A percentile compares a stretch with the other conserved stretches of the same genome.
Conservation (phyloP, 2,329 filamentous ascomycete genomes). For the Trichoderma pleuroti region DNA sequence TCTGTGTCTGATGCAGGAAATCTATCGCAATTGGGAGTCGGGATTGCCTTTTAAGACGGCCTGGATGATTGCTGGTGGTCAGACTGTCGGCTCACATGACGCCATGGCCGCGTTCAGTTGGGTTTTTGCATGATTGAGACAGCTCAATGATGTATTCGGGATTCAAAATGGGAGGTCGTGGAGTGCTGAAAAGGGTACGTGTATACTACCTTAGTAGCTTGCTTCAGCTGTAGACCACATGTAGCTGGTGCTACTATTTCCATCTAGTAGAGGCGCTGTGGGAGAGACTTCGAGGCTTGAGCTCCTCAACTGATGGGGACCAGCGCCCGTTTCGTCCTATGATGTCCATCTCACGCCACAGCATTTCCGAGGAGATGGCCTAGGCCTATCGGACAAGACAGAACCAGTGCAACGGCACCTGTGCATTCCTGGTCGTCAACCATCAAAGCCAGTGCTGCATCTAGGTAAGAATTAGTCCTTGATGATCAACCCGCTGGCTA, state of each 20-base stretch:
- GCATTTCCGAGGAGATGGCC: background rate
- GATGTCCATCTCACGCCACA: background rate
- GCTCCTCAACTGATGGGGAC: background rate
- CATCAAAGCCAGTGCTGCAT: background rate
- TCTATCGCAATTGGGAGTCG: background rate
- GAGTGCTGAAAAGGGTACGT: background rate
- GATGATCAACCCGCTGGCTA: background rate
- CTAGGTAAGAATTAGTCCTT: background rate
- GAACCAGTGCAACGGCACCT: no score
- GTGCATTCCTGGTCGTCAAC: background rate
- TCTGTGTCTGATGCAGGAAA: background rate
- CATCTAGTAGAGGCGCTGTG: background rate
- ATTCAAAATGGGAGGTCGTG: background rate
- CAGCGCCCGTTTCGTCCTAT: background rate
- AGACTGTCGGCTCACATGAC: constrained; percentile 1
- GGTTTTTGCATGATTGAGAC: background rate
- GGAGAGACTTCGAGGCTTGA: background rate
- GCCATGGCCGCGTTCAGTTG: background rate
- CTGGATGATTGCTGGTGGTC: background rate
- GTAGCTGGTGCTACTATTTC: no score
- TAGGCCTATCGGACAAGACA: background rate
- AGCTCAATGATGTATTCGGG: background rate
- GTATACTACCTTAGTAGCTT: no score
- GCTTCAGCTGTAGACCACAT: background rate
- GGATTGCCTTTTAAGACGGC: background rate